Evolutionary conservation across 306 rosid species (phyloP), one percentile per base, ranked within the genome.

Genomic region (Citrullus colocynthis): DNA sequence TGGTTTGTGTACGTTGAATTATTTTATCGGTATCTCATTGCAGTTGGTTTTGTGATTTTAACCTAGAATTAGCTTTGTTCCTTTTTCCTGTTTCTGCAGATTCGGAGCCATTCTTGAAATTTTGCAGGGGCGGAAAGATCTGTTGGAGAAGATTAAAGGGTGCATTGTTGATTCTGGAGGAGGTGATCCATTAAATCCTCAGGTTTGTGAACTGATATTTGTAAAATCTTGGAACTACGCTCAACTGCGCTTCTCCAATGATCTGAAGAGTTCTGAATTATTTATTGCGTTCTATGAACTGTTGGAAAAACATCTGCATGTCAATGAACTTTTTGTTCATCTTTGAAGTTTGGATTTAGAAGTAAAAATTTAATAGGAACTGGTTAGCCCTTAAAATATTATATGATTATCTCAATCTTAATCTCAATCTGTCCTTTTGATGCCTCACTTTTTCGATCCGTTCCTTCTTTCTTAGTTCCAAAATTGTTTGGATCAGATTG

Each of bases 111-210:
- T 95, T 76, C 90, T 92, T 78, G 92, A 80, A 2, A 79, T 80
- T 82, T 57, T 90, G 83, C 82, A 78, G 81, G 85, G 72, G 15
- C 79, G 83, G 39, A 75, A 84, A 75, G 92, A 88, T 42, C 63
- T 90, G 78, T 78, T 87, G 80, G 86, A 87, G 67, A 92, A 86
- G 91, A 85, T 92, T 61, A 90, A 84, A 77, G 98, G 93, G 59
- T 89, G 93, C 86, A 75, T 92, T 77, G 86, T 92, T 84, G 97
- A 92, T 90, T 95, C 98, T 4, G 97, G 97, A 49, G 98, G 91
- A 20, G 98, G 88, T 0, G 96, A 82, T 5, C 97, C 97, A 14
- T 92, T 87, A 81, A 82, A 87, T 89, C 96, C 97, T 16, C 86
- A 92, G 97, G 97, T 95, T 64, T 65, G 74, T 21, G 45, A 73